Base-by-base conservation (phyloP, 495 filamentous ascomycete species). In the Penicillium canescens region DNA sequence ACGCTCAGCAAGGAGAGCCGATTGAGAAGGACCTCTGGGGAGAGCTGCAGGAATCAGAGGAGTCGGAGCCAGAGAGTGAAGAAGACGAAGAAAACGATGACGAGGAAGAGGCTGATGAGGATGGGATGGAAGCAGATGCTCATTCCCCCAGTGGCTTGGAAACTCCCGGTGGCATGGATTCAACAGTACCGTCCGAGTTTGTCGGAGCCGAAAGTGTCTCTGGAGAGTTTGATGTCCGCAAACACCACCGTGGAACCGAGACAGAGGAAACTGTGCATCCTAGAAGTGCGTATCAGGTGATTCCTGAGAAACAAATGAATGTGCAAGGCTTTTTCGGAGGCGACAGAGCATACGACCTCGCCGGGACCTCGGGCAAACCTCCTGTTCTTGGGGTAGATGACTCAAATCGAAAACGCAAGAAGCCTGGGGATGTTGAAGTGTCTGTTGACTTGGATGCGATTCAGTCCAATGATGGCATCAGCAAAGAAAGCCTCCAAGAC, bases 291-390 rank as follows among this genome's bases (percentile, higher is more conserved):
- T 95, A 94, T 67, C 92, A 91, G 44, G 89, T 98, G 43, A 80
- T 98, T 12, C 91, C 92, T 3, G 94, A 98, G 75, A 87, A 88
- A 54, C 83, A 88, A 64, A 83, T 89, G 16, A 82, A 86, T 43
- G 83, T 89, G 13, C 87, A 93, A 55, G 94, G 94, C 38, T 98
- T 98, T 79, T 98, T 98, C 65, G 94, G 94, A 36, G 90, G 91
- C 52, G 94, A 98, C 59, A 86, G 88, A 60, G 87, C 86, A 12
- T 98, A 98, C 70, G 91, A 98, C 72, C 81, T 98, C 42, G 81
- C 80, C 43, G 62, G 70, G 37, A 60, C 78, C 46, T 67, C 78
- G 14, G 66, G 69, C 14, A 77, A 80, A 56, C 66, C 87, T 20
- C 86, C 88, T 16, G 81, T 94, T 9, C 81, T 98, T 3, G 94